A percentile compares a stretch with the other conserved stretches of the same genome.
Conservation (phyloP, 768 basidiomycete species). For the Lactarius psammicola region DNA sequence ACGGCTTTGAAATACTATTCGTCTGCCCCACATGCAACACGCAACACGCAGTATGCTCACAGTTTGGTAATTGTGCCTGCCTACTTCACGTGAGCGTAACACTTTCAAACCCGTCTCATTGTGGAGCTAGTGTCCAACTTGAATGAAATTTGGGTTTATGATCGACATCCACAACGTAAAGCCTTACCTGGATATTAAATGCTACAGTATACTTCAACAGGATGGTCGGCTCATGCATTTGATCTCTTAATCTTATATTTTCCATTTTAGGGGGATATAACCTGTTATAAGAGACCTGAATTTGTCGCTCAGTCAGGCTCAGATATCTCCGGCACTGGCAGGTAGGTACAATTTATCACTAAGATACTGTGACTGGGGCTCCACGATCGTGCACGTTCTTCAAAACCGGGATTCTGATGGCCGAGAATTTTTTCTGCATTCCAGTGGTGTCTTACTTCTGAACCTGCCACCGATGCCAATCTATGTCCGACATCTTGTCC, state of each 20-base stretch:
- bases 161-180: not conserved
- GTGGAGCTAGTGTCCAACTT: not conserved
- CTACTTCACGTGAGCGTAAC: slow-evolving; percentile 37
- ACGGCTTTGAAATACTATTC: slow-evolving; percentile 17
- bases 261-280: no score
- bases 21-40: not conserved
- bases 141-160: not conserved
- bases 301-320: no score
- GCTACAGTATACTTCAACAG: not conserved
- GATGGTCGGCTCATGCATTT: not conserved
- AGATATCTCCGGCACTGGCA: no score
- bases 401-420: not conserved
- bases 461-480: not conserved
- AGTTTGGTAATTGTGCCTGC: not conserved
- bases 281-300: no score
- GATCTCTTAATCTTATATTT: no score
- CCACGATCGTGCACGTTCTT: not conserved
- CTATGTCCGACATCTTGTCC: not conserved
- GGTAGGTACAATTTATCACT: no score
- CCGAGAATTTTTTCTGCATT: not conserved
- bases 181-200: not conserved
- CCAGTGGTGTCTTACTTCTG: not conserved
- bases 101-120: slow-evolving; percentile 28
- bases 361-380: not conserved
- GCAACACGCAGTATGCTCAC: not conserved